These are phyloP conservation scores for Diplotaxis tenuifolia DNA, from an alignment of 345 rosid species.

Conservation along the genomic window DNA sequence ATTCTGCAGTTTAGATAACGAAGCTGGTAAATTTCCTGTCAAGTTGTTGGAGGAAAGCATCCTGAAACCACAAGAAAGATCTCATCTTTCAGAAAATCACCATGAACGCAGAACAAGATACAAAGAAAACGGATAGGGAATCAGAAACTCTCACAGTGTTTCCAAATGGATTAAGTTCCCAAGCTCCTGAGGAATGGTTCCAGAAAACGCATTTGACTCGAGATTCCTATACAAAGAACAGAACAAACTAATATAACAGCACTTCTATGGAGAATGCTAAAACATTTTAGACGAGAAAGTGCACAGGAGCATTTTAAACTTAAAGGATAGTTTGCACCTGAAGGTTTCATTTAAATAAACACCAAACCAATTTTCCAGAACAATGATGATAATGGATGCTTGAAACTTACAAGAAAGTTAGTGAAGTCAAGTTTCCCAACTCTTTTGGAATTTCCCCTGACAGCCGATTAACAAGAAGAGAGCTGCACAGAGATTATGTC, in stretches of 20 bases:
- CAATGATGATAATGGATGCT: slow-evolving; percentile 10
- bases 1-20: slow-evolving; percentile 42
- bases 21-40: slow-evolving; percentile 48
- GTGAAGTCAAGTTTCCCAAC: slow-evolving; percentile 45
- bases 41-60: slow-evolving; percentile 56
- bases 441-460: slow-evolving; percentile 54
- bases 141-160: slow-evolving; percentile 40
- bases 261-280: slow-evolving; percentile 4
- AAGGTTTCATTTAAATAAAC: slow-evolving; percentile 1
- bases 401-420: slow-evolving; percentile 52
- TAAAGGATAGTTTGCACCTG: background rate
- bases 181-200: slow-evolving; percentile 52
- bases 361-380: slow-evolving; percentile 14
- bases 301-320: slow-evolving; percentile 1
- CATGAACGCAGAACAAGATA: background rate
- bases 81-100: slow-evolving; percentile 2
- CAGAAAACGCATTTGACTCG: slow-evolving; percentile 57
- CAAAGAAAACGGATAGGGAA: slow-evolving; percentile 8
- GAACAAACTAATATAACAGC: background rate
- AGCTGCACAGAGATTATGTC: slow-evolving; percentile 39
- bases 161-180: slow-evolving; percentile 47
- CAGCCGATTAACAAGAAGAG: slow-evolving; percentile 51
- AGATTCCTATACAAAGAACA: slow-evolving; percentile 42
- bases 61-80: slow-evolving; percentile 34
- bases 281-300: background rate